Base-by-base conservation (phyloP, 2,329 filamentous ascomycete genomes). In the Teratosphaeria pseudoeucalypti region DNA sequence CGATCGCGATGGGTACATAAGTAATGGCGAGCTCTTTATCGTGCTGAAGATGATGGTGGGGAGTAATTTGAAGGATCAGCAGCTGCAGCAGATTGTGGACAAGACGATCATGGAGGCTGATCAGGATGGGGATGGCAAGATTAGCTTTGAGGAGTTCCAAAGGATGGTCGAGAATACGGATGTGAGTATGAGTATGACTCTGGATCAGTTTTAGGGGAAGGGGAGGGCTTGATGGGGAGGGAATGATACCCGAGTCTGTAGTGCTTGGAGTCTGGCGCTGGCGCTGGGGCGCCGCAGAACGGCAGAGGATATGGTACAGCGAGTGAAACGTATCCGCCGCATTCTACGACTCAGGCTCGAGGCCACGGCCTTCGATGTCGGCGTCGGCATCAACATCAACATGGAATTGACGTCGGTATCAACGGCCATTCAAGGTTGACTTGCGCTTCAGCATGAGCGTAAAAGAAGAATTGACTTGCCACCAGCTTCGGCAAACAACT, bases 41-140 rank as follows among this genome's bases (percentile, higher is more conserved):
- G 94, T 99, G 71, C 82, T 99, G 71, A 99, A 99, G 88, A 99
- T 99, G 94, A 99, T 99, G 94, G 94, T 99, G 57, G 94, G 94
- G 61, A 96, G 89, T 79, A 99, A 99, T 76, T 79, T 99, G 71
- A 99, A 99, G 82, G 94, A 99, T 75, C 90, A 96, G 77, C 94
- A 99, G 79, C 79, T 99, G 74, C 94, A 99, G 79, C 94, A 85
- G 84, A 99, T 99, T 74, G 94, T 99, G 68, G 94, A 99, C 80
- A 99, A 99, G 85, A 99, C 94, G 61, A 97, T 99, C 74, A 97
- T 97, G 94, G 94, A 99, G 79, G 94, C 94, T 55, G 94, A 99
- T 76, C 82, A 92, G 68, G 94, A 99, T 76, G 86, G 86, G 62
- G 94, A 99, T 75, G 94, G 94, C 71, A 95, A 95, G 82, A 97